A percentile compares a stretch with the other conserved stretches of the same genome.
These are phyloP conservation scores for Isabelozyma rhagii DNA, from an alignment of 805 yeast species.

Conservation along the genomic window DNA sequence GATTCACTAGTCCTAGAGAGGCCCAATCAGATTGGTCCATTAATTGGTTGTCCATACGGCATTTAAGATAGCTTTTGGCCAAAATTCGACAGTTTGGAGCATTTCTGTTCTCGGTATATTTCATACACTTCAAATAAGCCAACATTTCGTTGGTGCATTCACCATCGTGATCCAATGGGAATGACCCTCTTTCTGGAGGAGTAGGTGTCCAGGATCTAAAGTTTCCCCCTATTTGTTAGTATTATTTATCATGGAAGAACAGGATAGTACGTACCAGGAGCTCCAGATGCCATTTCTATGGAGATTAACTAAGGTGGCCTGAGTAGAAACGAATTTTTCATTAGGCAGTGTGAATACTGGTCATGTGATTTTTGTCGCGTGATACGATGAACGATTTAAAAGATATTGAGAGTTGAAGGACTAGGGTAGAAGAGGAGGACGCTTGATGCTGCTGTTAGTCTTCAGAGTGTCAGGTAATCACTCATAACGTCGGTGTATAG, in stretches of 20 bases:
- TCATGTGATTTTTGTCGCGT: neutral
- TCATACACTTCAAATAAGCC: constrained; percentile 74
- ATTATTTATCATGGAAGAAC: neutral
- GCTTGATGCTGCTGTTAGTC: too few species aligned
- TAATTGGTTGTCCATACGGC: constrained; percentile 77
- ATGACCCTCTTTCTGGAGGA: constrained; percentile 96
- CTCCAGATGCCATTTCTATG: constrained; percentile 32
- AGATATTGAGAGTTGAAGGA: too few species aligned
- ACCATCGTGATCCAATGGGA: constrained; percentile 84
- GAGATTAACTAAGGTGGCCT: neutral
- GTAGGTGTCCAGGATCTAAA: constrained; percentile 61
- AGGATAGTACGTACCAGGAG: constrained; percentile 28
- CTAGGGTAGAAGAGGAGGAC: too few species aligned
- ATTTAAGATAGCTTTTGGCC: constrained; percentile 77
- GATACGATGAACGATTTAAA: neutral
- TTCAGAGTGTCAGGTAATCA: too few species aligned
- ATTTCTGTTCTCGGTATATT: constrained; percentile 73
- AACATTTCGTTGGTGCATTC: constrained; percentile 80
- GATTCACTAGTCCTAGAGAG: constrained; percentile 38
- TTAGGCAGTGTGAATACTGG: neutral
- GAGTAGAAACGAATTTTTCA: neutral
- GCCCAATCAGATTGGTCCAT: constrained; percentile 45
- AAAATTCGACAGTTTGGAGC: constrained; percentile 86
- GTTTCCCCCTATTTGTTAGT: constrained; percentile 15
- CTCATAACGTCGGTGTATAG: too few species aligned